Base-by-base conservation (phyloP, 352 stramenopile genomes). In the Globisporangium irregulare region DNA sequence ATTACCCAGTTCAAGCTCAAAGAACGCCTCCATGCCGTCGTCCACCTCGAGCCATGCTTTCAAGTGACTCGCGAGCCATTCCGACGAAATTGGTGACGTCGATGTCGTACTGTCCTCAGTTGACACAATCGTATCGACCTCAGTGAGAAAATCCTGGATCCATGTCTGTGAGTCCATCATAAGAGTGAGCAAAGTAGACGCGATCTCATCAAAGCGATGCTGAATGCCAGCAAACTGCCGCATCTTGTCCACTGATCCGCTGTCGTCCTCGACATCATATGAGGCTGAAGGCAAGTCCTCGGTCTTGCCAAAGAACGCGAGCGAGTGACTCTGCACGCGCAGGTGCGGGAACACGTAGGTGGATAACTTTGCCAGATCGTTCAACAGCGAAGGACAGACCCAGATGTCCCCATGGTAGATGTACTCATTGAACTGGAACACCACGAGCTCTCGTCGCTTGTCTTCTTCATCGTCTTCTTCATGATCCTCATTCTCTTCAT, bases 371-470 rank as follows among this genome's bases (percentile, higher is more conserved):
- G 65, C 78, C 32, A 86, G 66, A 51, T 89, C 78, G 38, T 89
- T 73, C 48, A 91, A 27, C 38, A 72, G 64, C 0, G 25, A 57
- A 3, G 64, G 62, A 5, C 66, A 63, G 7, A 89, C 36, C 14
- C 64, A 64, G 15, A 77, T 62, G 6, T 62, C 72, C 2, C 83
- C 81, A 10, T 77, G 67, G 51, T 91, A 91, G 1, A 86, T 67
- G 66, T 79, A 90, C 64, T 88, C 64, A 58, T 89, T 86, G 71
- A 91, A 89, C 56, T 87, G 79, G 64, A 91, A 91, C 1, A 91
- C 72, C 0, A 89, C 83, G 15, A 72, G 68, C 18, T 78, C 71
- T 8, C 73, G 64, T 3, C 76, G 55, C 20, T 76, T 64, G 4
- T 66, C 65, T 3, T 81, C 73, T 5, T 64, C 67, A 2, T 81